A percentile compares a stretch with the other conserved stretches of the same genome.
phyloP scores from a whole-genome alignment of 2,329 filamentous ascomycete species.

The Cladophialophora carrionii region DNA sequence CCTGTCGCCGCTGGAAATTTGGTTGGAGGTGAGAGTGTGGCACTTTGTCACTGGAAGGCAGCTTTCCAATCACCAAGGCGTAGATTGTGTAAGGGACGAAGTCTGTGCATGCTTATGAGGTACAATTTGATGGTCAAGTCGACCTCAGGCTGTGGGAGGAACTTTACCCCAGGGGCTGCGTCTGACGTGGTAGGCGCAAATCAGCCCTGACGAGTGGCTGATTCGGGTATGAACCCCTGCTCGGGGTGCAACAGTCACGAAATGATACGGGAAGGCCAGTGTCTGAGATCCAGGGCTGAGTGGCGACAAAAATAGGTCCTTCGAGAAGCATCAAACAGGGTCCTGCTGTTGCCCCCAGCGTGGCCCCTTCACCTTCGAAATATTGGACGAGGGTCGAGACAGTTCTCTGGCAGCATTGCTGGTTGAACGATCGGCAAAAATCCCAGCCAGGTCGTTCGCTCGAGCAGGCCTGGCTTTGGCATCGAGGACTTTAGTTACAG shows the following conservation, averaged over 20 bases:
- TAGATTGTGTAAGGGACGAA: slow-evolving; percentile 8
- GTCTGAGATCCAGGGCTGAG: slow-evolving; percentile 17
- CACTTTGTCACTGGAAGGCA: neutral
- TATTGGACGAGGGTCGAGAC: slow-evolving; percentile 14
- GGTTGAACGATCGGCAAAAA: slow-evolving; percentile 7
- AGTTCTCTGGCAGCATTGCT: neutral
- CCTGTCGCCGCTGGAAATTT: neutral
- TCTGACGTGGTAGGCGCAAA: slow-evolving; percentile 29
- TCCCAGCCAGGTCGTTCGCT: neutral
- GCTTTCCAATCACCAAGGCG: neutral
- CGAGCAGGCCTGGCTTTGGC: slow-evolving; percentile 7
- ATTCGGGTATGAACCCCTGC: neutral
- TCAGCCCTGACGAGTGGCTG: slow-evolving; percentile 12
- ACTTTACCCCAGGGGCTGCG: slow-evolving; percentile 1
- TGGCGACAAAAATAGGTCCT: slow-evolving; percentile 34
- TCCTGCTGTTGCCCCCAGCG: neutral
- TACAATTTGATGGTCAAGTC: slow-evolving; percentile 7
- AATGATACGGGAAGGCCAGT: neutral
- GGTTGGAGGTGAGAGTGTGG: neutral
- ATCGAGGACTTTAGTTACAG: slow-evolving; percentile 8
- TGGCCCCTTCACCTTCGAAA: neutral
- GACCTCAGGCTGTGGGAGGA: neutral
- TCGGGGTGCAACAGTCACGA: slow-evolving; percentile 4
- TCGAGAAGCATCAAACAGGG: slow-evolving; percentile 14
- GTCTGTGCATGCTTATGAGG: slow-evolving; percentile 19